phyloP scores from a whole-genome alignment of 768 basidiomycete genomes.

The Pleurotus giganteus region DNA sequence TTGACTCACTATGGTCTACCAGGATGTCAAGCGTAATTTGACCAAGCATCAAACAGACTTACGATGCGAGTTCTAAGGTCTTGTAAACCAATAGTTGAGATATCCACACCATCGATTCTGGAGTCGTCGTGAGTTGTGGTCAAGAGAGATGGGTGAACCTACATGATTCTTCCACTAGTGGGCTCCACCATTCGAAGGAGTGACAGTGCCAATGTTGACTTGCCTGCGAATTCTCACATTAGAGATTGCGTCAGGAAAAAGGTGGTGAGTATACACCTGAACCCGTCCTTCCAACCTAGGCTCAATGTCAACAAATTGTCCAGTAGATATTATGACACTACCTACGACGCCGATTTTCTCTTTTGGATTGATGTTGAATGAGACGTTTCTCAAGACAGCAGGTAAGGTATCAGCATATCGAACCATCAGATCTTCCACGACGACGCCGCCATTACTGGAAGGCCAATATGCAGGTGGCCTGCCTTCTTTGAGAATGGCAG shows the following conservation, averaged over 20 bases:
- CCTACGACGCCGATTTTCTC: slow-evolving; percentile 71
- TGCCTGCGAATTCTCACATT: slow-evolving; percentile 31
- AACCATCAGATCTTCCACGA: slow-evolving; percentile 58
- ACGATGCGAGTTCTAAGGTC: slow-evolving; percentile 65
- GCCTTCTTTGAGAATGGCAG: slow-evolving; percentile 49
- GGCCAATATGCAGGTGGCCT: slow-evolving; percentile 78
- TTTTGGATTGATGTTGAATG: slow-evolving; percentile 55
- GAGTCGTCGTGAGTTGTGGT: slow-evolving; percentile 1
- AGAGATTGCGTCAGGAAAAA: not conserved
- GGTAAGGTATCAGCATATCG: slow-evolving; percentile 64
- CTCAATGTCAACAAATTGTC: not conserved
- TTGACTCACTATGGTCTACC: slow-evolving; percentile 70
- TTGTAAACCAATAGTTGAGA: slow-evolving; percentile 63
- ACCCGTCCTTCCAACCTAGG: slow-evolving; percentile 65
- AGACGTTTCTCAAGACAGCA: slow-evolving; percentile 52
- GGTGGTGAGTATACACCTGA: slow-evolving; percentile 40
- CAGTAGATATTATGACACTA: slow-evolving; percentile 9
- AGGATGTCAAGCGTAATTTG: not conserved
- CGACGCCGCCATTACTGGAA: slow-evolving; percentile 52
- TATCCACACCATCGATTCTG: slow-evolving; percentile 71
- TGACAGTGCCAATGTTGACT: slow-evolving; percentile 56
- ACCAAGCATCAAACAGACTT: slow-evolving; percentile 16
- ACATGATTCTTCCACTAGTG: slow-evolving; percentile 55
- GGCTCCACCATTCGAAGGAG: slow-evolving; percentile 66
- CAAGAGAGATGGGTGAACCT: slow-evolving; percentile 17